phyloP scores from a whole-genome alignment of 805 yeast species.

The Candida anglica region DNA sequence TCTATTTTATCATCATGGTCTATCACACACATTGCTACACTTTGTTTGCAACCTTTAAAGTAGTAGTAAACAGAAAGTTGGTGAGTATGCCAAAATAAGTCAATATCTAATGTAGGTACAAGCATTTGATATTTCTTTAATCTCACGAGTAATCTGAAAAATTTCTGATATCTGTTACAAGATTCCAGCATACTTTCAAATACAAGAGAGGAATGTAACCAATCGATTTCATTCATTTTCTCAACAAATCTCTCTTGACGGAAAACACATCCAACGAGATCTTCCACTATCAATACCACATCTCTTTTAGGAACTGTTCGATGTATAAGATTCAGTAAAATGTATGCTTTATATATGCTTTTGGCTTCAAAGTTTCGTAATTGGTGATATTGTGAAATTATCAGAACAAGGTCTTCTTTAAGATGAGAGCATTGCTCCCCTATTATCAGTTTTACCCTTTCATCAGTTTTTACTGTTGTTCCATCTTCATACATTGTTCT shows the following conservation, averaged over 20 bases:
- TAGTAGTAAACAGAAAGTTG: constrained; percentile 14
- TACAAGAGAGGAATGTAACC: constrained; percentile 12
- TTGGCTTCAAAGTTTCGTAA: no score
- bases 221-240: constrained; percentile 15
- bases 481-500: neutral
- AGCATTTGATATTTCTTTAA: constrained; percentile 4
- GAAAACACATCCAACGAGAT: constrained; percentile 20
- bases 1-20: constrained; percentile 25
- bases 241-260: constrained; percentile 19
- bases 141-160: constrained; percentile 8
- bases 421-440: no score
- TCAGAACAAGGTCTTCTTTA: no score
- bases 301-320: neutral
- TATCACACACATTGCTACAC: constrained; percentile 5
- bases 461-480: neutral
- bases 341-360: neutral
- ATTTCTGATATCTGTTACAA: constrained; percentile 14
- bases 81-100: constrained; percentile 25
- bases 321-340: constrained; percentile 1
- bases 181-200: constrained; percentile 11
- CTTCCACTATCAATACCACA: constrained; percentile 10
- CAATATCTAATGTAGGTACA: constrained; percentile 25
- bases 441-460: neutral
- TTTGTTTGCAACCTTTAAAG: constrained; percentile 8
- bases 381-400: no score